Base-by-base conservation (phyloP, 192 early-diverging fungal species). In the Chytriomyces sp. region DNA sequence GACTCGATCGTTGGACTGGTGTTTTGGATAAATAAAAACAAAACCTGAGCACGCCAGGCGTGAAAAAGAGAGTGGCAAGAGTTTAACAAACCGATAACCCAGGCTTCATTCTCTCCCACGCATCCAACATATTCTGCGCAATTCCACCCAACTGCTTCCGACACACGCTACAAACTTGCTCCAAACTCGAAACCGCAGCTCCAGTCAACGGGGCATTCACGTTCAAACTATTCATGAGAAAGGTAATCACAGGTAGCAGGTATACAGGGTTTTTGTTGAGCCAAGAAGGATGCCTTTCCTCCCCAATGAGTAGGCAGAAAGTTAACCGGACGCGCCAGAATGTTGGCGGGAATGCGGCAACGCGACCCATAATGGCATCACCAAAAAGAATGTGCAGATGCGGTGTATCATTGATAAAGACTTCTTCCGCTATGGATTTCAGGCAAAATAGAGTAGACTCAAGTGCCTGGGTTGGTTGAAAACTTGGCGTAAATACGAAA, bases 341-440 rank as follows among this genome's bases (percentile, higher is more conserved):
- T 10, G 11, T 7, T 8, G 76, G 26, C 16, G 66, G 57, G 18
- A 69, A 61, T n/a, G 26, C 9, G 6, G 72, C 23, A 26, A 82
- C 46, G 45, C 63, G 49, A 5, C 57, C 81, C 47, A 83, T 67
- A 47, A 79, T 76, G 5, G 20, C 49, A 26, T 72, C 59, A 6
- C 82, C 82, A 71, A 83, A 77, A 10, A 83, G 50, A 60, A 26
- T 6, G 24, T 63, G 60, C 24, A 83, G 64, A 44, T 67, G 76
- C n/a, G 64, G 61, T 0, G 46, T 10, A 26, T 78, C 67, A 45
- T 64, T 71, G n/a, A 71, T 20, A 6, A 64, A 26, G 3, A 75
- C 75, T 16, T 72, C 57, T 24, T 85, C 83, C 16, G 78, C 79
- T 44, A 85, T 70, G 23, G 80, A 67, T 57, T 80, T 80, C 28